Evolutionary conservation across 306 rosid genomes (phyloP).

Genomic region (Cajanus cajan): DNA sequence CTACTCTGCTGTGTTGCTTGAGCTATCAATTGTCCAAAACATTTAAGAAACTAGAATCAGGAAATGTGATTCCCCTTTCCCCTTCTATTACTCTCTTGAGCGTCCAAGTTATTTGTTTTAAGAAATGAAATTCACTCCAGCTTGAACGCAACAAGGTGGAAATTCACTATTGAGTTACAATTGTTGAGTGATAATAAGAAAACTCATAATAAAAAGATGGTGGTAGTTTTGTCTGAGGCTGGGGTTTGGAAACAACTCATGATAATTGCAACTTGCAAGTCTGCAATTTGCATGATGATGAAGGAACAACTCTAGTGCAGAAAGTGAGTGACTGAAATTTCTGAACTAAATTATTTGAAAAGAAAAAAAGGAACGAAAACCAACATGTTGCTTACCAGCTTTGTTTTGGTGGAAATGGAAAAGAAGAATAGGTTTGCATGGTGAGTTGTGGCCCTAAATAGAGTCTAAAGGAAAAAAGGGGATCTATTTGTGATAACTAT

Average conservation of each 20-base stretch:
- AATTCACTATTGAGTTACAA: neutral
- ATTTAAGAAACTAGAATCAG: neutral
- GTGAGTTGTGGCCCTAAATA: neutral
- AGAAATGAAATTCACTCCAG: neutral
- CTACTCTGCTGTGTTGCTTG: neutral
- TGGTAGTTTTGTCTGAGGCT: neutral
- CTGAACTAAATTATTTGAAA: neutral
- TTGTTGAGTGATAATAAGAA: constrained; percentile 3
- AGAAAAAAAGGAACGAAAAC: neutral
- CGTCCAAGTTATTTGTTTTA: constrained; percentile 21
- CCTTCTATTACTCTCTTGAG: neutral
- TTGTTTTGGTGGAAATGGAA: constrained; percentile 3
- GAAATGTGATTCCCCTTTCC: neutral
- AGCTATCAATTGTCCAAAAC: neutral
- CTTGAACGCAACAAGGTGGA: neutral
- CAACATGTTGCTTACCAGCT: neutral
- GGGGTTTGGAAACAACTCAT: neutral
- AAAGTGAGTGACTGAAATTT: neutral
- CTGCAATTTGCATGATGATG: neutral
- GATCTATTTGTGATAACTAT: neutral
- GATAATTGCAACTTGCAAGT: constrained; percentile 14
- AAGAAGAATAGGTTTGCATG: neutral
- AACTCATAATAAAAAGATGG: neutral
- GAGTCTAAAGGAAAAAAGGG: neutral
- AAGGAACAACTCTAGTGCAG: constrained; percentile 5